Evolutionary conservation across 2,329 filamentous ascomycete species (phyloP).

Genomic region (Huntiella decipiens): DNA sequence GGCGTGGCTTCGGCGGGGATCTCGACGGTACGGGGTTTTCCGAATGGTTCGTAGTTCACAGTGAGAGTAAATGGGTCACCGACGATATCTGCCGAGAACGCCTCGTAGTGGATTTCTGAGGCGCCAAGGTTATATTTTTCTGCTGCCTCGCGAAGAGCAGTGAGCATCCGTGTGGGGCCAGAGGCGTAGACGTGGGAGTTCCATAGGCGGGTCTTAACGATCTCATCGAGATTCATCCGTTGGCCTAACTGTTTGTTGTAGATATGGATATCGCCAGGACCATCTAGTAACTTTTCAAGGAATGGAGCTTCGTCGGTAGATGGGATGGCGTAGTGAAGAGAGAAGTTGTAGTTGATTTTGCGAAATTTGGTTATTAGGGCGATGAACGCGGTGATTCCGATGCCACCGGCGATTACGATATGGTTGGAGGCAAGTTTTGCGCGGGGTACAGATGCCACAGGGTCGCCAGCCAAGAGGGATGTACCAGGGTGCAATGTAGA

Average conservation of each 20-base stretch:
- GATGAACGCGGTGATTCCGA: conserved; percentile 48
- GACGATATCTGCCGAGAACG: conserved; percentile 30
- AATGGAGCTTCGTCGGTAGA: conserved; percentile 35
- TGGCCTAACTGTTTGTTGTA: conserved; percentile 34
- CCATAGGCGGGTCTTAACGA: conserved; percentile 28
- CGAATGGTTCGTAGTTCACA: conserved; percentile 17
- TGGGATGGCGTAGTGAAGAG: conserved; percentile 40
- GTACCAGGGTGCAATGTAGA: conserved; percentile 18
- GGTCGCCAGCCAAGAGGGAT: conserved; percentile 31
- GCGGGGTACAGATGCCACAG: conserved; percentile 31
- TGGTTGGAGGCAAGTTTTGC: conserved; percentile 32
- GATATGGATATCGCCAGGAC: conserved; percentile 22
- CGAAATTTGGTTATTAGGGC: conserved; percentile 24
- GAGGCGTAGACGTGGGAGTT: conserved; percentile 43
- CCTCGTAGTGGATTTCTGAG: conserved; percentile 40
- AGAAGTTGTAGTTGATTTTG: conserved; percentile 28
- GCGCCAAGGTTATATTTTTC: conserved; percentile 24
- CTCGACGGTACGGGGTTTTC: conserved; percentile 21
- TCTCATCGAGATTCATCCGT: conserved; percentile 29
- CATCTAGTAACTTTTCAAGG: conserved; percentile 23
- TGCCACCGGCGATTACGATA: conserved; percentile 43
- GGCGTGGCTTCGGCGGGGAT: conserved; percentile 30
- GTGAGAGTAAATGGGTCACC: conserved; percentile 42
- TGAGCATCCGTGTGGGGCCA: conserved; percentile 38
- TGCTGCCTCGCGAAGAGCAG: conserved; percentile 26